These are phyloP conservation scores for Solanum hybrid DNA, from an alignment of 305 asterid genomes.

Conservation along the genomic window DNA sequence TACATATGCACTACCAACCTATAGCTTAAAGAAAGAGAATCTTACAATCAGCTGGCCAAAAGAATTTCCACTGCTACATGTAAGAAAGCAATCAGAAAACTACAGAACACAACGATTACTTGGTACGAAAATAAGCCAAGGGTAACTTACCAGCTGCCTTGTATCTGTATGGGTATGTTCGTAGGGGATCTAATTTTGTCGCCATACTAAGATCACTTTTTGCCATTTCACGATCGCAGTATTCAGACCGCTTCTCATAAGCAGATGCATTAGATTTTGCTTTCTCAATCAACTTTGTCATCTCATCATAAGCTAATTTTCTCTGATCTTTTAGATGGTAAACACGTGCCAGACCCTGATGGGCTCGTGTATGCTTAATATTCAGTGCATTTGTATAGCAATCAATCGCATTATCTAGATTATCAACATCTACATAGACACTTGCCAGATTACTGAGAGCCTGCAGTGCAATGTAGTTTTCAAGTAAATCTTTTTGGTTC, in stretches of 20 bases:
- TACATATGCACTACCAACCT: background rate
- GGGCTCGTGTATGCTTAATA: conserved; percentile 83
- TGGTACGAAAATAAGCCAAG: background rate
- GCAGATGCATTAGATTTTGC: conserved; percentile 85
- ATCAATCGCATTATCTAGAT: conserved; percentile 65
- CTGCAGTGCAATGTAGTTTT: conserved; percentile 23
- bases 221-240: conserved; percentile 88
- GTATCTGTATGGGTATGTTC: conserved; percentile 86
- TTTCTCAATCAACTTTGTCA: conserved; percentile 83
- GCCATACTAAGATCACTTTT: conserved; percentile 71
- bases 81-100: background rate
- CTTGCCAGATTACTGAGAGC: conserved; percentile 83
- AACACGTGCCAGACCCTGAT: conserved; percentile 86
- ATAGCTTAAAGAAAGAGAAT: background rate
- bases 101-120: background rate
- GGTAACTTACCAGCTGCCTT: conserved; percentile 71
- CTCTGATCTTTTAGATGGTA: conserved; percentile 69
- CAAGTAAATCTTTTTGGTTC: background rate
- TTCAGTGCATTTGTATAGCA: conserved; percentile 75
- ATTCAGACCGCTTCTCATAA: conserved; percentile 79
- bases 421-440: conserved; percentile 62
- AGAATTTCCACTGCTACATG: background rate
- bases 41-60: background rate
- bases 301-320: conserved; percentile 84
- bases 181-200: conserved; percentile 65